Conservation (phyloP, 306 rosid species). For the Quercus engelmannii region DNA sequence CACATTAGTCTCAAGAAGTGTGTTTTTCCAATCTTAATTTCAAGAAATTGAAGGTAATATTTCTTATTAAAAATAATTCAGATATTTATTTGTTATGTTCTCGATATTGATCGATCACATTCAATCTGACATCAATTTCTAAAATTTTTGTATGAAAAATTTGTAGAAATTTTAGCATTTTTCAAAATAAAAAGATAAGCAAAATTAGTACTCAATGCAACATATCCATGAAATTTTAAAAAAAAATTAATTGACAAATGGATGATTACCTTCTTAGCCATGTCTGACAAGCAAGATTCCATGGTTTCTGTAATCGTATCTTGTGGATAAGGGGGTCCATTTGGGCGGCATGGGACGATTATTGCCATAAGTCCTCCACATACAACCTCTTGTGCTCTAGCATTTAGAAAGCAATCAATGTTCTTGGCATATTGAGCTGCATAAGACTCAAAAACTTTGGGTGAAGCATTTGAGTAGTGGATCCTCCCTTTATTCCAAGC, state of each 20-base stretch:
- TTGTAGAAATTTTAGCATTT: no score
- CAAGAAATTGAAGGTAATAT: no score
- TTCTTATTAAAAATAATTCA: no score
- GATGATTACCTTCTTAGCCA: constrained; percentile 29
- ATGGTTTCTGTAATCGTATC: neutral
- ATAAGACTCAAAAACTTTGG: constrained; percentile 19
- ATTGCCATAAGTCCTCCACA: constrained; percentile 33
- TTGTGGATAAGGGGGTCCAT: neutral
- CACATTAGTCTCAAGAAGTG: no score
- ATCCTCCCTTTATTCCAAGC: constrained; percentile 31
- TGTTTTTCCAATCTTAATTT: no score
- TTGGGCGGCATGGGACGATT: neutral
- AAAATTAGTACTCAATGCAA: no score
- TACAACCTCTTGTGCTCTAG: constrained; percentile 36
- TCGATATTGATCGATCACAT: no score
- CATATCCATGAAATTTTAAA: no score
- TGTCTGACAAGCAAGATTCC: constrained; percentile 26
- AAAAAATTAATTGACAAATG: neutral
- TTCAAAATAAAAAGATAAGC: no score
- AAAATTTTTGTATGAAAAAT: no score
- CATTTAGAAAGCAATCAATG: constrained; percentile 23
- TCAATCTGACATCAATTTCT: no score
- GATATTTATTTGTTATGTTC: no score
- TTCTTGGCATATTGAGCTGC: constrained; percentile 21
- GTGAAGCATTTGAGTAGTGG: constrained; percentile 9